Evolutionary conservation across 1,284 basidiomycete genomes (phyloP).

Genomic region (Fistulinella cinereoalba): DNA sequence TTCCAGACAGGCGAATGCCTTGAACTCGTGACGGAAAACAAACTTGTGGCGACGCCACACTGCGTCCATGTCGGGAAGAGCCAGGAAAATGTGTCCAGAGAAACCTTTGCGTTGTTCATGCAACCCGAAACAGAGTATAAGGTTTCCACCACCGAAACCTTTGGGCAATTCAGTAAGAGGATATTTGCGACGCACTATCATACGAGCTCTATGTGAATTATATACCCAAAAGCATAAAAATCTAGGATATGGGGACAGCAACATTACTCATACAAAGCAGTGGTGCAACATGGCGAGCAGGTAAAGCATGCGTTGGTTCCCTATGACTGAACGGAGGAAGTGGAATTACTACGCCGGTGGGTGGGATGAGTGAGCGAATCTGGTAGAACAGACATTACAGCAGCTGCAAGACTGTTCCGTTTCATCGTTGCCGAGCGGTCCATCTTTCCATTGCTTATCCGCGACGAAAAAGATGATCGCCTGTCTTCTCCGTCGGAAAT

Average conservation of each 20-base stretch:
- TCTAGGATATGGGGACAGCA: too few species aligned
- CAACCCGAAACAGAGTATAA: constrained; percentile 82
- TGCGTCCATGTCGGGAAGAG: constrained; percentile 73
- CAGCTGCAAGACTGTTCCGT: constrained; percentile 60
- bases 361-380: constrained; percentile 47
- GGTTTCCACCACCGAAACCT: constrained; percentile 69
- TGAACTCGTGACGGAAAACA: constrained; percentile 76
- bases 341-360: constrained; percentile 39
- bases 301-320: too few species aligned
- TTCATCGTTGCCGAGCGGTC: constrained; percentile 41
- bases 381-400: constrained; percentile 58
- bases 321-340: constrained; percentile 20
- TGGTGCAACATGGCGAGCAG: too few species aligned
- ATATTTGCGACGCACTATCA: constrained; percentile 81
- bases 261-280: too few species aligned
- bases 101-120: constrained; percentile 90
- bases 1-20: constrained; percentile 95
- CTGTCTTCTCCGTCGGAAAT: constrained; percentile 70
- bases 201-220: constrained; percentile 20
- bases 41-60: constrained; percentile 84
- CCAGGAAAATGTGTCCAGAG: constrained; percentile 61
- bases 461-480: constrained; percentile 50
- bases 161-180: constrained; percentile 84
- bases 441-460: constrained; percentile 32
- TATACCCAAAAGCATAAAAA: too few species aligned